These are phyloP conservation scores for Entoloma clypeatum DNA, from an alignment of 1,284 basidiomycete species.

Conservation along the genomic window DNA sequence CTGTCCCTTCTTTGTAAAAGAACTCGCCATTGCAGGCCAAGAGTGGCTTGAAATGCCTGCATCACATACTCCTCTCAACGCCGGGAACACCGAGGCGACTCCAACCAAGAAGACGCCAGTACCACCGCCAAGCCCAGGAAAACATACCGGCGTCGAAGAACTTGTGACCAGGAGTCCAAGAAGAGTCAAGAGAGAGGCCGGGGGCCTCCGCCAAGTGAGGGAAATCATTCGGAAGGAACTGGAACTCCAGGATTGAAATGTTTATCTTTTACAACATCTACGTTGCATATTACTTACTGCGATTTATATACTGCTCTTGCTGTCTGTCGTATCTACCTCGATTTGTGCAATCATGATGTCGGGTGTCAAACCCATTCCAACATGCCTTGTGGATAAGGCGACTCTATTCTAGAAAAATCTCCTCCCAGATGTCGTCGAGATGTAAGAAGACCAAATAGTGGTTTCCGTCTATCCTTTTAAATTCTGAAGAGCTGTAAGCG, in stretches of 20 bases:
- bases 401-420: slow-evolving; percentile 31
- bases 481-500: slow-evolving; percentile 35
- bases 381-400: slow-evolving; percentile 6
- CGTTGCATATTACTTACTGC: slow-evolving; percentile 18
- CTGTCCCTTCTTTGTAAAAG: slow-evolving; percentile 75
- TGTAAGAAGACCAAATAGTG: slow-evolving; percentile 42
- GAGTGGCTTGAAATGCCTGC: slow-evolving; percentile 83
- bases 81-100: slow-evolving; percentile 22
- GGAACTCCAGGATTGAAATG: slow-evolving; percentile 60
- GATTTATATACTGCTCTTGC: slow-evolving; percentile 12
- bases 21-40: slow-evolving; percentile 57
- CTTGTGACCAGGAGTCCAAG: slow-evolving; percentile 65
- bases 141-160: slow-evolving; percentile 54
- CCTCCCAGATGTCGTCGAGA: slow-evolving; percentile 42
- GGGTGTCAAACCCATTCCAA: neutral
- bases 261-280: slow-evolving; percentile 28
- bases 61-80: slow-evolving; percentile 24
- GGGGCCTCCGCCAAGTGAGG: slow-evolving; percentile 70
- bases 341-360: slow-evolving; percentile 11
- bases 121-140: slow-evolving; percentile 35
- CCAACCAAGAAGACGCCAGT: slow-evolving; percentile 31
- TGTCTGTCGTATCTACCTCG: slow-evolving; percentile 10
- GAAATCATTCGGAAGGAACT: slow-evolving; percentile 76
- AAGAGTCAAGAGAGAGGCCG: slow-evolving; percentile 60
- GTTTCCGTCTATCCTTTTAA: slow-evolving; percentile 41